These are phyloP conservation scores for Thelonectria discophora DNA, from an alignment of 2,329 filamentous ascomycete genomes.

Conservation along the genomic window DNA sequence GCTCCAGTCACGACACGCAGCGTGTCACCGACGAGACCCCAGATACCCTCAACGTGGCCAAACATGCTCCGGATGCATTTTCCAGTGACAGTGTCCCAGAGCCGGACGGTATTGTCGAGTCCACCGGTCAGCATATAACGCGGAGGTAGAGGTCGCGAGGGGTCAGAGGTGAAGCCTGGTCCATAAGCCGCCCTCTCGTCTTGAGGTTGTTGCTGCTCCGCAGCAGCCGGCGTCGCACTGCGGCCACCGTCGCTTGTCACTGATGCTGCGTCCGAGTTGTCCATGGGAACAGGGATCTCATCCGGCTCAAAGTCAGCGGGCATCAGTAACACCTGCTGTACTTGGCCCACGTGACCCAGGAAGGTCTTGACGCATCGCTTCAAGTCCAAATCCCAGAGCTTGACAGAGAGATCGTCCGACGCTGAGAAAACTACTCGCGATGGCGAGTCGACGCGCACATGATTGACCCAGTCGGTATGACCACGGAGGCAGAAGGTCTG, in stretches of 20 bases:
- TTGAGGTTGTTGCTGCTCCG: slow-evolving; percentile 42
- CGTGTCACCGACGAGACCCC: slow-evolving; percentile 90
- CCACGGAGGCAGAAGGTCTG: slow-evolving; percentile 82
- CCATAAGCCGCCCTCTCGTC: slow-evolving; percentile 67
- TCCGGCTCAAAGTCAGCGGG: slow-evolving; percentile 91
- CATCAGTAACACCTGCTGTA: slow-evolving; percentile 88
- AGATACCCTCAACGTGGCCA: slow-evolving; percentile 94
- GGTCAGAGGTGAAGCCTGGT: slow-evolving; percentile 67
- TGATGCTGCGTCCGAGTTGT: slow-evolving; percentile 64
- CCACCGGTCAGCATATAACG: slow-evolving; percentile 94
- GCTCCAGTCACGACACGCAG: slow-evolving; percentile 87
- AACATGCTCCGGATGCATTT: slow-evolving; percentile 92
- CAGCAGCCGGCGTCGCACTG: slow-evolving; percentile 52
- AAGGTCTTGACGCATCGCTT: slow-evolving; percentile 80
- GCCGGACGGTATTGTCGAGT: slow-evolving; percentile 87
- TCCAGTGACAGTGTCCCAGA: slow-evolving; percentile 89
- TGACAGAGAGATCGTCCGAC: slow-evolving; percentile 90
- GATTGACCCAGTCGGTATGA: slow-evolving; percentile 95
- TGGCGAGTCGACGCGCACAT: slow-evolving; percentile 83
- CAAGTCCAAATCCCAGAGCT: slow-evolving; percentile 92
- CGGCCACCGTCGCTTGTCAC: slow-evolving; percentile 59
- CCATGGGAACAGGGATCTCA: slow-evolving; percentile 58
- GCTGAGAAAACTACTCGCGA: slow-evolving; percentile 91
- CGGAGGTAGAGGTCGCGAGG: slow-evolving; percentile 75
- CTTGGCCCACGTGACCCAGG: slow-evolving; percentile 91